Base-by-base conservation (phyloP, 192 early-diverging fungal genomes). In the Mortierella antarctica region DNA sequence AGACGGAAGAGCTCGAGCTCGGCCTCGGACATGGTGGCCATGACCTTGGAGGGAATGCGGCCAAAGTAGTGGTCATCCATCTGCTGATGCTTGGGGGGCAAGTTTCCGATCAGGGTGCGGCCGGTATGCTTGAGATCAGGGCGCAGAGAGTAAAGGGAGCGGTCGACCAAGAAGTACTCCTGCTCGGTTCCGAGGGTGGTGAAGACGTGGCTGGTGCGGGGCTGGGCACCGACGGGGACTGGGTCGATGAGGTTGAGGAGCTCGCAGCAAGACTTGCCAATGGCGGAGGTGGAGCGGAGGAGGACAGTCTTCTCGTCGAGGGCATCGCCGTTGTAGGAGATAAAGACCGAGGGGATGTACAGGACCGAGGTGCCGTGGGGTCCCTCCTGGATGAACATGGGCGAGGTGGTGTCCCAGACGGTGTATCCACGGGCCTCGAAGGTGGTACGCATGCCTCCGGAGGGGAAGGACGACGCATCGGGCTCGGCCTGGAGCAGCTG, bases 11-110 rank as follows among this genome's bases (percentile, higher is more conserved):
- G 90, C 88, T 99, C 98, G 57, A 97, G 88, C 84, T 99, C 98
- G 71, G 91, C 79, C 89, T 99, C 98, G 81, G 93, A 94, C 83
- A 99, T 95, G 73, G 91, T 86, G 62, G 94, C 91, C 73, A 99
- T 86, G 31, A 97, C 96, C 81, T 95, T 93, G 66, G 92, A 89
- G 56, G 98, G 98, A 72, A 99, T 97, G 73, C 93, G 92, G 53
- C 98, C 98, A 89, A 99, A 99, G 92, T 99, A 99, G 88, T 99
- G 98, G 87, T 99, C 98, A 84, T 99, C 98, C 72, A 99, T 89
- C 88, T 99, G 98, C 88, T 99, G 98, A 84, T 98, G 96, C 82
- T 96, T 95, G 73, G 98, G 96, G 51, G 98, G 98, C 69, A 98
- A 88, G 73, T 91, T 89, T 45, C 98, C 98, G 55, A 99, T 74